Conservation (phyloP, 495 filamentous ascomycete genomes). For the Lophiostoma macrostomum region DNA sequence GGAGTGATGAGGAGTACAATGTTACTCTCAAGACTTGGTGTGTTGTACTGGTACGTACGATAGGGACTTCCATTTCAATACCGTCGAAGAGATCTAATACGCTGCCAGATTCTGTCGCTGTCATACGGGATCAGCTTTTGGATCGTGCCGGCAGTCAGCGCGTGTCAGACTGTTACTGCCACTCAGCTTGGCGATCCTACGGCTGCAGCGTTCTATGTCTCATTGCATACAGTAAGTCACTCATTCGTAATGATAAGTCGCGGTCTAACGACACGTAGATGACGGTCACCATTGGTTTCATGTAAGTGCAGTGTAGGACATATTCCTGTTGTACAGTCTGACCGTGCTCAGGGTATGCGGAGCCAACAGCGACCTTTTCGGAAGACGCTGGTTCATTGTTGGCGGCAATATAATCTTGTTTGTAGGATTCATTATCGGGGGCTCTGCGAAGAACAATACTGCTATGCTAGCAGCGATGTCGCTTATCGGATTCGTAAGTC, state of each 20-base stretch:
- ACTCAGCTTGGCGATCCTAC: slow-evolving; percentile 35
- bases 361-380: slow-evolving; percentile 35
- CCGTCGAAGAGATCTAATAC: neutral
- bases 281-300: slow-evolving; percentile 36
- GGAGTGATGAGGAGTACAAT: slow-evolving; percentile 18
- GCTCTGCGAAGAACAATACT: slow-evolving; percentile 15
- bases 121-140: slow-evolving; percentile 42
- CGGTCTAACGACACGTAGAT: slow-evolving; percentile 7
- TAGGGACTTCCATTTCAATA: neutral
- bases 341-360: slow-evolving; percentile 27
- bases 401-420: slow-evolving; percentile 29
- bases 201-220: slow-evolving; percentile 30
- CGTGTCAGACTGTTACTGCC: slow-evolving; percentile 32
- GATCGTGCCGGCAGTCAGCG: slow-evolving; percentile 35
- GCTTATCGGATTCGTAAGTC: slow-evolving; percentile 27
- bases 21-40: slow-evolving; percentile 32
- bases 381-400: slow-evolving; percentile 33
- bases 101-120: slow-evolving; percentile 33
- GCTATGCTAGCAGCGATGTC: slow-evolving; percentile 17
- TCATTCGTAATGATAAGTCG: neutral
- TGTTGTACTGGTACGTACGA: slow-evolving; percentile 26
- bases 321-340: neutral
- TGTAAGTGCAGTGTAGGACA: slow-evolving; percentile 4
- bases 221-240: slow-evolving; percentile 30
- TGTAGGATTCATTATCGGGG: slow-evolving; percentile 24